Evolutionary conservation across 2,329 filamentous ascomycete genomes (phyloP), one percentile per base, ranked within the genome.

Genomic region (Achaetomium macrosporum): DNA sequence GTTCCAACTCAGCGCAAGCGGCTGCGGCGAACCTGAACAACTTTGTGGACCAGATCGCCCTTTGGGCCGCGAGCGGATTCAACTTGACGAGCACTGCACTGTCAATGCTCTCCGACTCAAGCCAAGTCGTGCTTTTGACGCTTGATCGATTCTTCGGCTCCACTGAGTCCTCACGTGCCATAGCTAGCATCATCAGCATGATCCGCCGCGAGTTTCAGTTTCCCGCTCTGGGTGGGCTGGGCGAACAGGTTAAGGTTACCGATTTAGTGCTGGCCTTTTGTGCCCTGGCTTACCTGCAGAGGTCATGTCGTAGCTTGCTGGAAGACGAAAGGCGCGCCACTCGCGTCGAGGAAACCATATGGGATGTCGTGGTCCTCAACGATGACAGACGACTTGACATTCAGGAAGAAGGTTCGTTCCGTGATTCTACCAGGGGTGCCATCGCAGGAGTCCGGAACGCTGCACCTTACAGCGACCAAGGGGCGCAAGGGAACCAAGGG

Each of bases 111-210:
- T 81, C 79, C 8, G 76, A 82, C 47, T 65, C 80, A 6, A 81
- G 81, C 0, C 79, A 83, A 54, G 68, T 83, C 31, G 67, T 83
- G 0, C 69, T 86, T 9, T 76, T 76, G 2, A 77, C 78, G 0
- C 69, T 87, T 19, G 83, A 87, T 62, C 78, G 82, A 57, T 77
- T 85, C 37, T 78, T 86, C 29, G 83, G 83, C 13, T 83, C 81
- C 2, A 86, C 83, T n/a, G 83, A 87, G 64, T 84, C 82, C 2
- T 85, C 83, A 2, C 71, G 82, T 39, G 83, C 83, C 11, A 83
- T 86, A 54, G 81, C 82, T 2, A 83, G 81, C 63, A 85, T 87
- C 61, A 76, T 86, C 58, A 79, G 79, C 1, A 69, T 86, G 31
- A 77, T 86, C 43, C 76, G 81, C 30, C 75, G 81, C 53, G 83